Conservation (phyloP, 495 filamentous ascomycete genomes). For the Penicillium alfredii region DNA sequence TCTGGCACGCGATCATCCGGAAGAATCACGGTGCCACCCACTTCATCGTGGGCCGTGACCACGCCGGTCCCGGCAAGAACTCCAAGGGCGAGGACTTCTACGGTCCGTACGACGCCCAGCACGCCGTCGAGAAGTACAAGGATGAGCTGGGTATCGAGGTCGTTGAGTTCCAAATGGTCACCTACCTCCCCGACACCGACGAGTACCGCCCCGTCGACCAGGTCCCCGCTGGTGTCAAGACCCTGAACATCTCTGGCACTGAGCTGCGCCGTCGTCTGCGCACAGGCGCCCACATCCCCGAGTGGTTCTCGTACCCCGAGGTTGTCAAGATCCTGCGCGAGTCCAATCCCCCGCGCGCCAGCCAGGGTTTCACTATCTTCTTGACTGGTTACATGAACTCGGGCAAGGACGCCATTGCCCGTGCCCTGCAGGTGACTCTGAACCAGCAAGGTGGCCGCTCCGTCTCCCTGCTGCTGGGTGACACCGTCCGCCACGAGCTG, state of each 20-base stretch:
- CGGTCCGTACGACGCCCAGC: slow-evolving; percentile 96
- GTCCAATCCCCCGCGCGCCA: slow-evolving; percentile 81
- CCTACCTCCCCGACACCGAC: slow-evolving; percentile 93
- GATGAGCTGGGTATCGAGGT: slow-evolving; percentile 96
- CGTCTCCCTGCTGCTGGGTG: slow-evolving; percentile 88
- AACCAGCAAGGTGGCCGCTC: slow-evolving; percentile 97
- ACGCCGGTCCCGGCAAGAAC: slow-evolving; percentile 96
- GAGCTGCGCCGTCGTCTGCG: slow-evolving; percentile 87
- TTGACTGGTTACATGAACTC: slow-evolving; percentile 94
- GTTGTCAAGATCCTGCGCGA: slow-evolving; percentile 93
- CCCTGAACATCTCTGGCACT: slow-evolving; percentile 93
- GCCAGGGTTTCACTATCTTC: slow-evolving; percentile 97
- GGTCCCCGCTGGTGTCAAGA: slow-evolving; percentile 75
- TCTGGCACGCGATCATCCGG: slow-evolving; percentile 99
- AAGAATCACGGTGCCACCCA: slow-evolving; percentile 99
- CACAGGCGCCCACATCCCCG: slow-evolving; percentile 87
- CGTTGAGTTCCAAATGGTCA: slow-evolving; percentile 99
- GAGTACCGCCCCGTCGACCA: slow-evolving; percentile 92
- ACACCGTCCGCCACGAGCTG: slow-evolving; percentile 89
- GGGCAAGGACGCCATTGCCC: slow-evolving; percentile 93
- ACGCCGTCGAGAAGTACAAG: slow-evolving; percentile 94
- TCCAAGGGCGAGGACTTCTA: slow-evolving; percentile 95
- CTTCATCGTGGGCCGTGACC: slow-evolving; percentile 98
- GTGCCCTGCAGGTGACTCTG: slow-evolving; percentile 91
- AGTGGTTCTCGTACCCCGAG: slow-evolving; percentile 99